These are phyloP conservation scores for Lunasporangiospora selenospora DNA, from an alignment of 192 early-diverging fungal species.

Conservation along the genomic window DNA sequence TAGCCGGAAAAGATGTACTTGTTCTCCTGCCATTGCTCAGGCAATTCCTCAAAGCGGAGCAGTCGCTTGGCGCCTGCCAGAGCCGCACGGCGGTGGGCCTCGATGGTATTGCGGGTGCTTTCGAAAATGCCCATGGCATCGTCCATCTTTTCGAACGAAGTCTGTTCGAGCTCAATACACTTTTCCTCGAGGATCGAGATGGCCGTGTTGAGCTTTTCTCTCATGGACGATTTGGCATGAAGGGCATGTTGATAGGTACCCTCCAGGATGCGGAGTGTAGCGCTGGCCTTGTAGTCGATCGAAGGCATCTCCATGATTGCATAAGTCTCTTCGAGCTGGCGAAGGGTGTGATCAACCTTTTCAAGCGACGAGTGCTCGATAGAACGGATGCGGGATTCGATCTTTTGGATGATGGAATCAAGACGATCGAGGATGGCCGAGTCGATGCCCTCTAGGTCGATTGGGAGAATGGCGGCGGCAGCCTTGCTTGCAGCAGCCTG, in stretches of 20 bases:
- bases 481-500: constrained; percentile 45
- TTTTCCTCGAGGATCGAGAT: constrained; percentile 44
- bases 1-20: constrained; percentile 59
- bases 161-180: constrained; percentile 48
- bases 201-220: constrained; percentile 35
- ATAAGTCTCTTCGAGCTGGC: constrained; percentile 55
- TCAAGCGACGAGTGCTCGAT: constrained; percentile 46
- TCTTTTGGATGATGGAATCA: constrained; percentile 34
- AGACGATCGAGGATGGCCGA: constrained; percentile 40
- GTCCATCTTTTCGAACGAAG: constrained; percentile 53
- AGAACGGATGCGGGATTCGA: constrained; percentile 37
- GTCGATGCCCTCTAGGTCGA: constrained; percentile 45
- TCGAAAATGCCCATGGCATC: constrained; percentile 61
- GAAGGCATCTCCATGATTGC: constrained; percentile 47
- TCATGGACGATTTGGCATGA: constrained; percentile 34
- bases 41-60: constrained; percentile 63
- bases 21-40: constrained; percentile 70
- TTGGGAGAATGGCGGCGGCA: constrained; percentile 34
- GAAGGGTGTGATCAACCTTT: constrained; percentile 48
- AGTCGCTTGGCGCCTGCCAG: constrained; percentile 61
- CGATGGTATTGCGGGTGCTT: constrained; percentile 58
- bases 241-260: constrained; percentile 35
- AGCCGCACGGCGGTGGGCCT: constrained; percentile 54
- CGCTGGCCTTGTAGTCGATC: constrained; percentile 32
- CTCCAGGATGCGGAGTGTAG: constrained; percentile 33